These are phyloP conservation scores for Aspergillus amoenus DNA, from an alignment of 2,329 filamentous ascomycete species.

Conservation along the genomic window DNA sequence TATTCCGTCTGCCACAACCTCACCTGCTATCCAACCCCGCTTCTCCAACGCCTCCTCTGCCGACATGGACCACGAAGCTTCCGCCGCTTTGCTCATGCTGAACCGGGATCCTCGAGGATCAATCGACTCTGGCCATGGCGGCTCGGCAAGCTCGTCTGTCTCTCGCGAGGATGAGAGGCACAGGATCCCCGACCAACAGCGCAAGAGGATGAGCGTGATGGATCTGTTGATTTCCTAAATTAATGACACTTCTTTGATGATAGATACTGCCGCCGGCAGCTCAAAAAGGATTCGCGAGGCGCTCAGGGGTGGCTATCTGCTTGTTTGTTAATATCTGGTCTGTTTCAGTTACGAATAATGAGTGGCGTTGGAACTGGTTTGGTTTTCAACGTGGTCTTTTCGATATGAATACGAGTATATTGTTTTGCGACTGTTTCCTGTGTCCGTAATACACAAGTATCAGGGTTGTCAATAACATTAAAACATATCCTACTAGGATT, in stretches of 20 bases:
- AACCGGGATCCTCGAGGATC: constrained; percentile 70
- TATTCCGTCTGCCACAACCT: constrained; percentile 19
- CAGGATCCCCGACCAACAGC: constrained; percentile 22
- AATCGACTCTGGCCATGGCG: constrained; percentile 30
- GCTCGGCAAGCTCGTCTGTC: constrained; percentile 13
- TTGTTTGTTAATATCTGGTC: neutral
- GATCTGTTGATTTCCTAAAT: constrained; percentile 53
- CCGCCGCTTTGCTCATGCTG: constrained; percentile 82
- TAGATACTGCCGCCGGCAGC: neutral
- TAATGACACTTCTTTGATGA: neutral
- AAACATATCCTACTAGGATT: neutral
- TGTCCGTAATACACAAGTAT: neutral
- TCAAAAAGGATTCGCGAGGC: constrained; percentile 2
- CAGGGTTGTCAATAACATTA: neutral
- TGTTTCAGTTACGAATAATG: neutral
- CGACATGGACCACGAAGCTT: constrained; percentile 74
- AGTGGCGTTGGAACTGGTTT: neutral
- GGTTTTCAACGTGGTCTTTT: neutral
- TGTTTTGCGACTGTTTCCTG: neutral
- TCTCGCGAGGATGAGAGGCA: constrained; percentile 7
- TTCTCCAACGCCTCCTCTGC: constrained; percentile 46
- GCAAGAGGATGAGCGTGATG: constrained; percentile 55
- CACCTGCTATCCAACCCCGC: constrained; percentile 26
- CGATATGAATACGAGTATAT: neutral
- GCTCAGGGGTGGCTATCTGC: neutral